Evolutionary conservation across 2,329 filamentous ascomycete genomes (phyloP), one percentile per base, ranked within the genome.

Genomic region (Fusarium sp.): DNA sequence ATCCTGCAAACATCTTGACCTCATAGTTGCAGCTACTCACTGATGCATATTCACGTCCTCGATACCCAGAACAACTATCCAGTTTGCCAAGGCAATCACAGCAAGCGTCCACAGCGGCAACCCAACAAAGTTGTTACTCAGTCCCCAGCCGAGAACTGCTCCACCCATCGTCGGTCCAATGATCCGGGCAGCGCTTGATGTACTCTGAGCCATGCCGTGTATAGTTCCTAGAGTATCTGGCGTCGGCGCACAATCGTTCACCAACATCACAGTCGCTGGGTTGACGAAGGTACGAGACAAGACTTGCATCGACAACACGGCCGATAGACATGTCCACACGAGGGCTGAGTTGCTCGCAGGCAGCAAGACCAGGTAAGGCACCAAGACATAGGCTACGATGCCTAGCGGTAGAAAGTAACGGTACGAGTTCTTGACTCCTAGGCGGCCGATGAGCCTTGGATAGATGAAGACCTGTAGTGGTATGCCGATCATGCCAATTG

Each of bases 191-290:
- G 66, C 73, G 42, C 75, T 76, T 6, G 76, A 77, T 2, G 72
- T 76, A 56, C 75, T 79, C 22, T 68, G 71, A 10, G 77, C 76
- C 29, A 79, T n/a, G 6, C 78, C 76, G 22, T 79, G 75, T 5
- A 79, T 66, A 4, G 76, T 79, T 2, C 75, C 74, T 14, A 79
- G 70, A 14, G 75, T 47, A 7, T 59, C 65, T 5, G 72, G 77
- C 24, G 64, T 70, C 6, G 77, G 76, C 2, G 77, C 74, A 3
- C 66, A 76, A 9, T 77, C 76, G 56, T 79, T 78, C 40, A 79
- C 75, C 27, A 79, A 45, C 64, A 79, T 72, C 10, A 78, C 71
- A 2, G 77, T 74, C 11, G 77, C 77, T 20, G 76, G 77, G 24
- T 60, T 75, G 37, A 77, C 70, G 58, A 79, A 79, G 4, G 70